Evolutionary conservation across 2,329 filamentous ascomycete genomes (phyloP).

Genomic region (Paecilomyces variotii): DNA sequence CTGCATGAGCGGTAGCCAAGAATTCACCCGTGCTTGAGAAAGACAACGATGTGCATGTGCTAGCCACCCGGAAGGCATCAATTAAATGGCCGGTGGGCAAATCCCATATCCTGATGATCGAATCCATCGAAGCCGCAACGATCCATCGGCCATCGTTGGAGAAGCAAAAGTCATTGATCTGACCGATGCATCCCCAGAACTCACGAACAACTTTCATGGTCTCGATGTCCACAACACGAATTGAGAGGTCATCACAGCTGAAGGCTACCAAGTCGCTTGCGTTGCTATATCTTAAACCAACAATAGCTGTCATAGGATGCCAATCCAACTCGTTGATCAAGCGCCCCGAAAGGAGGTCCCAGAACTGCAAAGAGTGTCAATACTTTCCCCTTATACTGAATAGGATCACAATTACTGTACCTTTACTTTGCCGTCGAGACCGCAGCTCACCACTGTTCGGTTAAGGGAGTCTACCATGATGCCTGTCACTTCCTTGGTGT

Average conservation of each 20-base stretch:
- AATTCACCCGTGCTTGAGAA: conserved; percentile 91
- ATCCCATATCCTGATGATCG: conserved; percentile 82
- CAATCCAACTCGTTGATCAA: conserved; percentile 76
- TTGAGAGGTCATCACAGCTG: conserved; percentile 78
- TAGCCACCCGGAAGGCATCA: conserved; percentile 75
- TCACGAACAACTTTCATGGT: conserved; percentile 88
- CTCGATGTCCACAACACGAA: conserved; percentile 82
- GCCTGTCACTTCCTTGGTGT: conserved; percentile 76
- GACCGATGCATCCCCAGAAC: conserved; percentile 70
- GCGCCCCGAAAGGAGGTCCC: conserved; percentile 82
- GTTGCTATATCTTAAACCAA: conserved; percentile 69
- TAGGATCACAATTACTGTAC: conserved; percentile 17
- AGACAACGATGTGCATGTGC: conserved; percentile 71
- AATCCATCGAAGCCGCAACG: conserved; percentile 75
- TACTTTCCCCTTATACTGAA: background rate
- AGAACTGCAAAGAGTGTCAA: conserved; percentile 53
- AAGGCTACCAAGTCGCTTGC: conserved; percentile 80
- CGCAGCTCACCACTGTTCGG: conserved; percentile 74
- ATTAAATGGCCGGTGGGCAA: conserved; percentile 91
- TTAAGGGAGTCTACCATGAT: conserved; percentile 86
- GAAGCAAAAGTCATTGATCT: conserved; percentile 76
- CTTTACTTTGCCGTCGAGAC: conserved; percentile 84
- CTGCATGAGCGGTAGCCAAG: conserved; percentile 78
- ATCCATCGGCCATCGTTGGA: conserved; percentile 93
- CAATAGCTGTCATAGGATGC: conserved; percentile 68